phyloP scores from a whole-genome alignment of 805 yeast species.

The Isabelozyma gotoi region DNA sequence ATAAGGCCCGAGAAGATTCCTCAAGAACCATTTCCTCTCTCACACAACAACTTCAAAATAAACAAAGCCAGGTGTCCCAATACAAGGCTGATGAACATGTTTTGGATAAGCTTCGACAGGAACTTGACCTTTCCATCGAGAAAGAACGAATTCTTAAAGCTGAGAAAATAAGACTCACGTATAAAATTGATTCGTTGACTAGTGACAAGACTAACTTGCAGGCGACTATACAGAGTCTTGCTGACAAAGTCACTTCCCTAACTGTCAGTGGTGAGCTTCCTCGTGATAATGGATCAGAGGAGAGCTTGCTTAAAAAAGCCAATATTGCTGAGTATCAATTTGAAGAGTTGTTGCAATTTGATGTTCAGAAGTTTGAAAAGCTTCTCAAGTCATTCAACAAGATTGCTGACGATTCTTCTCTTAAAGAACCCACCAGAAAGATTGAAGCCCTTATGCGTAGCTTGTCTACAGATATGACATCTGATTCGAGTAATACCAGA shows the following conservation, averaged over 20 bases:
- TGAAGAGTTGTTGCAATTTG: conserved; percentile 39
- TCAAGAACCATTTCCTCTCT: conserved; percentile 20
- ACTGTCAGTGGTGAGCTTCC: conserved; percentile 13
- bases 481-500: conserved; percentile 19
- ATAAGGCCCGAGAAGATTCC: conserved; percentile 20
- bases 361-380: conserved; percentile 48
- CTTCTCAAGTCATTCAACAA: conserved; percentile 51
- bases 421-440: conserved; percentile 57
- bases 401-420: conserved; percentile 57
- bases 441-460: conserved; percentile 39
- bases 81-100: conserved; percentile 12
- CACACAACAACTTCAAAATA: conserved; percentile 19
- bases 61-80: conserved; percentile 13
- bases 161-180: conserved; percentile 44
- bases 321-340: conserved; percentile 41
- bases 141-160: conserved; percentile 44
- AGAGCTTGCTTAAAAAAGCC: conserved; percentile 10
- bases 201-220: conserved; percentile 38
- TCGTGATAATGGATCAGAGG: conserved; percentile 1
- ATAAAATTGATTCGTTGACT: conserved; percentile 35
- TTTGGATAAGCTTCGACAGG: conserved; percentile 33
- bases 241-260: conserved; percentile 35
- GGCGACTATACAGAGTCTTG: conserved; percentile 34
- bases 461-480: conserved; percentile 4
- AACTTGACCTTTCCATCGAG: conserved; percentile 39